Evolutionary conservation across 257 asterid species (phyloP).

Genomic region (Solanum megistacrolobum): DNA sequence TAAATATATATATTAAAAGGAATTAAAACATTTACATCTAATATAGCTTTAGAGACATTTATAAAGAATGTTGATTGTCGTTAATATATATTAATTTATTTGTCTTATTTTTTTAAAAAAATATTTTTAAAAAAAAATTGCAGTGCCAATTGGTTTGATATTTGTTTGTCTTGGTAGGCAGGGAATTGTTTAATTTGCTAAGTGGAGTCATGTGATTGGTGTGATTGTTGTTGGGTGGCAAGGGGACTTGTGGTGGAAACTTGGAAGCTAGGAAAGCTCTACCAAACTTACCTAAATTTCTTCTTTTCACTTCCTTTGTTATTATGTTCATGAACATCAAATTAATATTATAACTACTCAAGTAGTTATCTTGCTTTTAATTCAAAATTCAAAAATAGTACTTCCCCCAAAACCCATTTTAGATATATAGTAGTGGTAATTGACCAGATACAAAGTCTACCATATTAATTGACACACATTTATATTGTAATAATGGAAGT

Average conservation of each 20-base stretch:
- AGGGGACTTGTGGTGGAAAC: constrained; percentile 33
- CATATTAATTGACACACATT: background rate
- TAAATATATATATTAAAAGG: no score
- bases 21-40: no score
- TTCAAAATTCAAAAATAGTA: background rate
- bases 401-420: background rate
- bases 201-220: constrained; percentile 32
- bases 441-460: background rate
- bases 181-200: background rate
- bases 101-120: no score
- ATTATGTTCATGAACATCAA: background rate
- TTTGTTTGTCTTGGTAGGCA: background rate
- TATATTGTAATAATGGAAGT: background rate
- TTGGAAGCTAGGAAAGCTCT: background rate
- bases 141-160: background rate
- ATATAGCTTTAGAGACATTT: no score
- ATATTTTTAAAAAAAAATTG: background rate
- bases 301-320: background rate
- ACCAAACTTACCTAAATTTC: background rate
- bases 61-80: no score
- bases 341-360: background rate
- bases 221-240: constrained; percentile 21
- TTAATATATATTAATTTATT: no score
- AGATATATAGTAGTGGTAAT: background rate
- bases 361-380: background rate